Evolutionary conservation across 2,329 filamentous ascomycete species (phyloP), one percentile per base, ranked within the genome.

Genomic region (Penicillium sp.): DNA sequence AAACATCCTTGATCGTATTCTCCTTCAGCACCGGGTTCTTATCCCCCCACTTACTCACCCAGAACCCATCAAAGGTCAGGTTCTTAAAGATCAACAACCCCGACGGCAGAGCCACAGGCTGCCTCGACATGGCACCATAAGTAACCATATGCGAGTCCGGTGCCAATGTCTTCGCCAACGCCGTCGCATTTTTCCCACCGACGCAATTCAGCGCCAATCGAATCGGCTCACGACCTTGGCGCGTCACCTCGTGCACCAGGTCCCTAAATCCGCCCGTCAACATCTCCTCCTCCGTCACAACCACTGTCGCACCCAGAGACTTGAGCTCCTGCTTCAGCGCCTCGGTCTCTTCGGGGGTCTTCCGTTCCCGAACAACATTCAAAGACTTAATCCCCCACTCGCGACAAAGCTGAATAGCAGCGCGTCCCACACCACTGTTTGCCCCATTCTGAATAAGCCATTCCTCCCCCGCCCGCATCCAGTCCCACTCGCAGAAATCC

Each of bases 381-480:
- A 99, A 90, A 73, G 90, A 96, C 72, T 92, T 89, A 71, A 95
- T 85, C 0, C 94, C 94, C 94, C 93, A 98, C 56, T 92, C 83
- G 69, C 81, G 84, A 1, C 86, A 94, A 1, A 99, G 82, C 79
- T 99, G 95, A 66, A 98, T 95, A 11, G 92, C 94, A 2, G 93
- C 91, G 42, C 95, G 83, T 1, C 95, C 95, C 16, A 99, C 95
- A 11, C 93, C 95, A 45, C 88, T 92, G 78, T 99, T 99, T 42
- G 94, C 95, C 7, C 94, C 95, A 75, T 99, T 99, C 79, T 99
- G 95, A 51, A 99, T 88, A 73, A 97, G 92, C 93, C 94, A 99
- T 59, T 96, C 89, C 57, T 93, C 91, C n/a, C 87, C 85, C 30
- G 70, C 65, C 10, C 78, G 76, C 58, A 84, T 73, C 72, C 89